Conservation (phyloP, 192 early-diverging fungal species). For the Umbelopsis vinacea region DNA sequence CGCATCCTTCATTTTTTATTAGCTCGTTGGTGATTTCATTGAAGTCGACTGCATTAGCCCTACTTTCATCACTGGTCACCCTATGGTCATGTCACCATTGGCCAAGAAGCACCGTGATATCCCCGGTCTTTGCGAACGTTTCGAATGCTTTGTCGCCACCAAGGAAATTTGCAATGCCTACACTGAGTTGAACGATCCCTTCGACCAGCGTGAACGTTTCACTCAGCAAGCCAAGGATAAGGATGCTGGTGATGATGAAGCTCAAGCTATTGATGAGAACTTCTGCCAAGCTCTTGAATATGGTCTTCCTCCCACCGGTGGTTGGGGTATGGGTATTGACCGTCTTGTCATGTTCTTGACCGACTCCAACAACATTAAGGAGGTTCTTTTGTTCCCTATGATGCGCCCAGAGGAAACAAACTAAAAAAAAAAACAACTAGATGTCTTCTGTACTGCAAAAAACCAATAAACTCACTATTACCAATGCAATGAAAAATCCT, state of each 20-base stretch:
- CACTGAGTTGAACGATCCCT: slow-evolving; percentile 99
- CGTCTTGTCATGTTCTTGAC: slow-evolving; percentile 99
- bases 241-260: slow-evolving; percentile 98
- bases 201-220: slow-evolving; percentile 98
- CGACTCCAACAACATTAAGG: slow-evolving; percentile 96
- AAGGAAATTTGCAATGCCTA: slow-evolving; percentile 99
- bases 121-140: slow-evolving; percentile 95
- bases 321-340: slow-evolving; percentile 95
- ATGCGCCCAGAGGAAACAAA: slow-evolving; percentile 68
- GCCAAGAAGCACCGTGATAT: slow-evolving; percentile 94
- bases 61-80: slow-evolving; percentile 96
- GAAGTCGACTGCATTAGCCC: slow-evolving; percentile 83
- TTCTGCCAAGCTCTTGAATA: slow-evolving; percentile 97
- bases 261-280: slow-evolving; percentile 96
- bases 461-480: neutral
- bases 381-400: slow-evolving; percentile 64
- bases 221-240: slow-evolving; percentile 97
- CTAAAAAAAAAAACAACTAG: slow-evolving; percentile 23
- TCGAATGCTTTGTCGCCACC: slow-evolving; percentile 98
- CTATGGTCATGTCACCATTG: slow-evolving; percentile 98
- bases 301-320: slow-evolving; percentile 95
- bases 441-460: neutral
- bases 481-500: no score
- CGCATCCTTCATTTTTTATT: slow-evolving; percentile 23
- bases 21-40: slow-evolving; percentile 81